Conservation (phyloP, 495 filamentous ascomycete species). For the Penicillium paxilli region DNA sequence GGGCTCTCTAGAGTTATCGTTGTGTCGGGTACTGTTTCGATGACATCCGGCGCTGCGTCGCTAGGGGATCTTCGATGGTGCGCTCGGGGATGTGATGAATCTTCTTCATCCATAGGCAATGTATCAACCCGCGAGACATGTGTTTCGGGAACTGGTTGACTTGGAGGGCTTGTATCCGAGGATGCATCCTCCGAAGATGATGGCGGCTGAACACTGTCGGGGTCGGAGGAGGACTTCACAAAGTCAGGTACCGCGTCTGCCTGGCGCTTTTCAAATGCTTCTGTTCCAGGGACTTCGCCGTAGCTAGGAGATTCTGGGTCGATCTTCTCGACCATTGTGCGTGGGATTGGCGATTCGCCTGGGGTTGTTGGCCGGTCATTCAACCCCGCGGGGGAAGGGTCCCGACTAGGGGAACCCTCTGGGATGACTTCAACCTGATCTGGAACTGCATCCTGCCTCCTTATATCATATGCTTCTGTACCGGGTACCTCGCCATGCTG, state of each 20-base stretch:
- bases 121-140: slow-evolving; percentile 45
- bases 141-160: slow-evolving; percentile 45
- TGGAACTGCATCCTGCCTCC: slow-evolving; percentile 61
- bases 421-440: slow-evolving; percentile 64
- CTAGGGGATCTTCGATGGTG: slow-evolving; percentile 43
- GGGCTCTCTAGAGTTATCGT: slow-evolving; percentile 36
- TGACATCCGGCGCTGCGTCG: slow-evolving; percentile 50
- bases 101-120: slow-evolving; percentile 32
- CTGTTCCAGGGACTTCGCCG: slow-evolving; percentile 85
- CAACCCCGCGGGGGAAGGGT: slow-evolving; percentile 39
- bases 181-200: slow-evolving; percentile 18
- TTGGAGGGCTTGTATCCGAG: slow-evolving; percentile 13
- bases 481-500: slow-evolving; percentile 64
- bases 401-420: slow-evolving; percentile 52
- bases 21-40: slow-evolving; percentile 44
- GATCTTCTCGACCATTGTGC: slow-evolving; percentile 80
- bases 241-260: slow-evolving; percentile 85
- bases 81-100: slow-evolving; percentile 36
- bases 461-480: slow-evolving; percentile 57
- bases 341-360: slow-evolving; percentile 67
- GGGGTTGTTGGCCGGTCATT: slow-evolving; percentile 46
- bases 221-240: slow-evolving; percentile 41
- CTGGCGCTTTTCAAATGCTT: slow-evolving; percentile 70
- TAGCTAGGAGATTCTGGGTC: slow-evolving; percentile 65
- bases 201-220: slow-evolving; percentile 18